Evolutionary conservation across 1,139 yeast species (phyloP), one percentile per base, ranked within the genome.

Genomic region (Candida sp.): DNA sequence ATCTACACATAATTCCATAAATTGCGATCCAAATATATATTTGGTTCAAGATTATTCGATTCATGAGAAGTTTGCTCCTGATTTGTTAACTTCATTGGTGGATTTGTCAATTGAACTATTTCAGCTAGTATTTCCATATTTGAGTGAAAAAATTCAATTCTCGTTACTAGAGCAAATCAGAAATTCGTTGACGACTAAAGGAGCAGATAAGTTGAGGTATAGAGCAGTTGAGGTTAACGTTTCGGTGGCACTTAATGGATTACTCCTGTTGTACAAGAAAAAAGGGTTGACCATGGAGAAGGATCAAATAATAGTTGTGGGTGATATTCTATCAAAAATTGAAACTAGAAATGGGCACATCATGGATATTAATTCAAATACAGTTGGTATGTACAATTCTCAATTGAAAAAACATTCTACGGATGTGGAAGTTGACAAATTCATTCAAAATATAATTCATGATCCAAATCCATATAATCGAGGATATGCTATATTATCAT

Each of bases 121-220:
- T 55, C 82, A 87, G 8, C 57, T 77, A 6, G 74, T 86, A 0
- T 86, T 93, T 52, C 89, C 96, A 0, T 71, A 75, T 47, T 76
- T 93, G 53, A 80, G 91, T n/a, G 64, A 80, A 7, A 87, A 89
- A 49, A 86, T 93, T 44, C 97, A 93, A 57, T 84, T 86, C 45
- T 89, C 97, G 1, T 73, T 93, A 33, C 63, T 93, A 39, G 98
- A 91, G 52, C 90, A 85, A 47, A 66, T 93, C 49, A 75, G 91
- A 52, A 70, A 82, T 3, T 78, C 84, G 5, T 50, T 70, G 15
- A 62, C 65, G 2, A 56, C 70, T 1, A 56, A 57, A 32, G 45
- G 57, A 1, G 49, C 59, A 19, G 73, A 68, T 42, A 66, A 68
- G 0, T 51, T 67, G 29, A 54, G 79, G 41, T 52, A 54, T 27